Evolutionary conservation across 306 rosid species (phyloP), one percentile per base, ranked within the genome.

Genomic region (Spatholobus suberectus): DNA sequence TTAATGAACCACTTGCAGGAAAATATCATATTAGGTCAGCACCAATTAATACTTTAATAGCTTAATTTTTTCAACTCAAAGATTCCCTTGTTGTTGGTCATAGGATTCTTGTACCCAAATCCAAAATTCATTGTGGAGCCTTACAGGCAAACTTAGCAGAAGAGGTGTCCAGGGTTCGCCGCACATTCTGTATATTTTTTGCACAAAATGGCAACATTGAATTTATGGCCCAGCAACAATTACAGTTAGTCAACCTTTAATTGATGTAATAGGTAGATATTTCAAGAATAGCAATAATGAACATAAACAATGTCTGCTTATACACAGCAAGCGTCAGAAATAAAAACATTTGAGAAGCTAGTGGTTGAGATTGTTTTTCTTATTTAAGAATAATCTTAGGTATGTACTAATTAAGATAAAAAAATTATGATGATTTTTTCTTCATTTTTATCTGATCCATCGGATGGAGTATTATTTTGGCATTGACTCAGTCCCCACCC

Each of bases 401-500:
- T 17, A 14, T 5, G 41, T 15, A n/a, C n/a, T n/a, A 14, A 29
- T 13, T 34, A 17, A 65, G 26, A 34, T 34, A 5, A 17, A 65
- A 17, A 34, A 34, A 34, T 65, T 10, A 4, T 11, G 12, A 61
- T 61, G 13, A 9, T 8, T 58, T 24, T 51, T 3, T 63, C 2
- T 15, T 29, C 2, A 62, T 14, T 7, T 65, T 17, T 15, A 34
- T 67, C n/a, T 38, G 9, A 40, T 20, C 8, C 10, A 37, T 68
- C 0, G 8, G 49, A 58, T 3, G 41, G 44, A 18, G 61, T 43
- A 65, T 23, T 52, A 5, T 1, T 46, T 24, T 17, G 38, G 59
- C 73, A 57, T 75, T 79, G 91, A 87, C 89, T 85, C 63, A 11
- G 81, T 73, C 85, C 85, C 52, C 84, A 52, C 82, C 46, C 73